These are phyloP conservation scores for Stagonosporopsis tanaceti DNA, from an alignment of 2,329 filamentous ascomycete species.

Conservation along the genomic window DNA sequence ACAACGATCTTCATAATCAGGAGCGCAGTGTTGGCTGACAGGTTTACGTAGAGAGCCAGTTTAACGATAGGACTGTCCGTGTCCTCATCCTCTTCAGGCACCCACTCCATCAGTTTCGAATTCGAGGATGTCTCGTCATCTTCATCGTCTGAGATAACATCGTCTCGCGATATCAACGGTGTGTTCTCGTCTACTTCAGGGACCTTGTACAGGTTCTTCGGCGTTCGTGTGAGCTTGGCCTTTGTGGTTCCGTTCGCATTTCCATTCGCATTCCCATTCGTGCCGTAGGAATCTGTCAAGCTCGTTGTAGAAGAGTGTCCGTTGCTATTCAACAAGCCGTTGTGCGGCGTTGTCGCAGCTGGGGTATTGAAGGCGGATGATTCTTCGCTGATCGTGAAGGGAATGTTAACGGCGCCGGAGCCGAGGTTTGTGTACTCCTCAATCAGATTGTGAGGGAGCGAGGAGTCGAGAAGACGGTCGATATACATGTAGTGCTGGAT, in stretches of 20 bases:
- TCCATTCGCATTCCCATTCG: slow-evolving; percentile 19
- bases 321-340: slow-evolving; percentile 25
- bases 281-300: slow-evolving; percentile 45
- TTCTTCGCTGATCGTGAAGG: slow-evolving; percentile 80
- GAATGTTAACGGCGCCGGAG: slow-evolving; percentile 67
- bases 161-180: slow-evolving; percentile 60
- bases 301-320: slow-evolving; percentile 21
- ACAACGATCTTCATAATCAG: slow-evolving; percentile 80
- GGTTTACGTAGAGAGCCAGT: slow-evolving; percentile 87
- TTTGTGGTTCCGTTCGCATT: slow-evolving; percentile 26
- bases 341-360: slow-evolving; percentile 26
- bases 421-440: slow-evolving; percentile 82
- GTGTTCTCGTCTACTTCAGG: slow-evolving; percentile 69
- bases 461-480: slow-evolving; percentile 87
- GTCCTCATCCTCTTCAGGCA: slow-evolving; percentile 74
- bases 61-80: slow-evolving; percentile 78
- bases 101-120: slow-evolving; percentile 71
- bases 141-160: slow-evolving; percentile 54
- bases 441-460: slow-evolving; percentile 87
- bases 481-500: slow-evolving; percentile 95
- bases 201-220: slow-evolving; percentile 83
- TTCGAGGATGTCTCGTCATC: slow-evolving; percentile 51
- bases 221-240: slow-evolving; percentile 62
- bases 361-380: slow-evolving; percentile 42
- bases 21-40: slow-evolving; percentile 77